Evolutionary conservation across 352 stramenopile species (phyloP), one percentile per base, ranked within the genome.

Genomic region (Globisporangium cederbergense): DNA sequence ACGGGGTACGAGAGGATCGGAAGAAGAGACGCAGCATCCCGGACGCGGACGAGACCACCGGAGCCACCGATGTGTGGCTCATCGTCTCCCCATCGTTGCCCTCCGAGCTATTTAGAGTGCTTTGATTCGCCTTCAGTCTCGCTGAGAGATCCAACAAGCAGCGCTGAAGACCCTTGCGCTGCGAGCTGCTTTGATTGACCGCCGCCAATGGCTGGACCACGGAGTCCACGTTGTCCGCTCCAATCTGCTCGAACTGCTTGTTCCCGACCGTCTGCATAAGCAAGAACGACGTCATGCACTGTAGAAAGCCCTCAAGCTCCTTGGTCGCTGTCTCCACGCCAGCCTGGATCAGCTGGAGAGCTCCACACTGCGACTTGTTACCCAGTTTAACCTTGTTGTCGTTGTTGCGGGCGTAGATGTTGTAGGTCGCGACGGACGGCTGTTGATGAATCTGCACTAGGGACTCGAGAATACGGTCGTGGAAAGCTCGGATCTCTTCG

Each of bases 401-500:
- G 20, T 57, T 58, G 52, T 16, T 60, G 45, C 47, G 38, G 5
- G 56, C 50, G n/a, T 58, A 70, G 14, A 70, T 61, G 43, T 61
- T 65, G 58, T 34, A 70, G 4, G 32, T 43, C 22, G 64, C 56
- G 6, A 52, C 20, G 0, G 50, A 38, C 0, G 56, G 25, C 8
- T 45, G 57, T 6, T 18, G 36, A 13, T 45, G 49, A 20, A 16
- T 9, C 36, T 42, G 36, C 36, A n/a, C 25, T 18, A 70, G 20
- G 1, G 38, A 34, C 8, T 60, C 58, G 25, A 65, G 18, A 51
- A 65, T 47, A 1, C 43, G 57, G 42, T 61, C 51, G 34, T 70
- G 57, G 30, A 70, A 70, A 3, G 9, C 32, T 43, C 64, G 57
- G 34, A 81, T 70, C 57, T 72, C 64, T 30, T 67, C 32, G 45